Evolutionary conservation across 1,284 basidiomycete species (phyloP).

Genomic region (Xerocomus tenax): DNA sequence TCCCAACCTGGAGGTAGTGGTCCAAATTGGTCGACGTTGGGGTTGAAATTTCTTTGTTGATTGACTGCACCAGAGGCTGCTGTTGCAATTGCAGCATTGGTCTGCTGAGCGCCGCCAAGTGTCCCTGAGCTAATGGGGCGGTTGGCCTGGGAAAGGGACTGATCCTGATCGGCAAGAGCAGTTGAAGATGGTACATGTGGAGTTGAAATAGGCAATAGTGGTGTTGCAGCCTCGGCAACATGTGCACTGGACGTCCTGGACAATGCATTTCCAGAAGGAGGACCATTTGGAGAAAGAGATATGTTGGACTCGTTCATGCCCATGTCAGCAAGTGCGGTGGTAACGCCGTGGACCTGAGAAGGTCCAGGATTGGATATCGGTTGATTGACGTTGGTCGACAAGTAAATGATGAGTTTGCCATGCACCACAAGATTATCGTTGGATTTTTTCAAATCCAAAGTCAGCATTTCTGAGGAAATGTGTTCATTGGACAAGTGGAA

Average conservation of each 20-base stretch:
- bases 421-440: constrained; percentile 85
- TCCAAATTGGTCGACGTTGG: constrained; percentile 77
- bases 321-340: constrained; percentile 50
- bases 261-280: constrained; percentile 33
- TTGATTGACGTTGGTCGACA: constrained; percentile 73
- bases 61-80: constrained; percentile 30
- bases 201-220: constrained; percentile 32
- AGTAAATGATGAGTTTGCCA: constrained; percentile 83
- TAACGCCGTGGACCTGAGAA: constrained; percentile 49
- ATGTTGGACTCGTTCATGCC: constrained; percentile 47
- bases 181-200: constrained; percentile 31
- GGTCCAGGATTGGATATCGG: constrained; percentile 72
- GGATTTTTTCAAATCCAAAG: constrained; percentile 81
- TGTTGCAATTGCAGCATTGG: constrained; percentile 21
- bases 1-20: constrained; percentile 85
- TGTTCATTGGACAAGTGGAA: constrained; percentile 1
- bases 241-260: constrained; percentile 52
- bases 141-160: constrained; percentile 18
- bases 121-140: constrained; percentile 25
- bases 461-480: constrained; percentile 67
- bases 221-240: constrained; percentile 36
- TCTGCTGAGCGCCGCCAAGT: constrained; percentile 14
- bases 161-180: constrained; percentile 22
- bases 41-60: constrained; percentile 70
- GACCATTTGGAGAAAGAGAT: constrained; percentile 42